Conservation (phyloP, 345 rosid species). For the Adansonia digitata region DNA sequence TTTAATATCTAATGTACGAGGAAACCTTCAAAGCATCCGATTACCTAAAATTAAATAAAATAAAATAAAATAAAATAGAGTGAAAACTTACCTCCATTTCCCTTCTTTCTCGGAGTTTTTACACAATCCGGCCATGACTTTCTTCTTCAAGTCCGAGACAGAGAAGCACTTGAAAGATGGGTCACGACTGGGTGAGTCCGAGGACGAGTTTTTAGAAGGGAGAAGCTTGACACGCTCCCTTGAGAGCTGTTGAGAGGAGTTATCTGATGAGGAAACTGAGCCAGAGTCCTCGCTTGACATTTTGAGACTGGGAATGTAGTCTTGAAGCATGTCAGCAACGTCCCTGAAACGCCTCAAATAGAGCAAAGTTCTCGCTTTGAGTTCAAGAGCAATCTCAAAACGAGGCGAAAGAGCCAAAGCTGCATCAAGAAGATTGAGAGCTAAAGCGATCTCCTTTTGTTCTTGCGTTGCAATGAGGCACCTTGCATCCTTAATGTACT, state of each 20-base stretch:
- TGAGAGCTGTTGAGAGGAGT: constrained; percentile 42
- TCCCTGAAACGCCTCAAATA: constrained; percentile 54
- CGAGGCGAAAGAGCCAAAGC: constrained; percentile 73
- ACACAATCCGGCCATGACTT: constrained; percentile 72
- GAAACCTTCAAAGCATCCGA: too few species aligned
- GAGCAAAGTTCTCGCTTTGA: constrained; percentile 63
- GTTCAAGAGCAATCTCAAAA: constrained; percentile 59
- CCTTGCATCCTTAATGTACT: constrained; percentile 69
- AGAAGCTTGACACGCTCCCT: constrained; percentile 56
- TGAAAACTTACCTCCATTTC: constrained; percentile 69
- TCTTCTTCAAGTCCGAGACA: constrained; percentile 79
- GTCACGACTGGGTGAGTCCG: constrained; percentile 34
- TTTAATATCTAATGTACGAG: background rate
- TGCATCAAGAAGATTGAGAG: constrained; percentile 68
- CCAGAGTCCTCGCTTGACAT: constrained; percentile 45
- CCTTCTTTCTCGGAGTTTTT: constrained; percentile 72
- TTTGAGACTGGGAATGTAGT: constrained; percentile 68
- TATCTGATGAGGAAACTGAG: constrained; percentile 46
- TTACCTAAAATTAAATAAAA: too few species aligned
- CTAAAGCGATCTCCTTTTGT: constrained; percentile 50
- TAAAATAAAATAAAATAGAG: background rate
- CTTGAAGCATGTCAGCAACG: constrained; percentile 77
- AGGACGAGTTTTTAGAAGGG: constrained; percentile 30
- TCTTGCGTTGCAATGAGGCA: constrained; percentile 61
- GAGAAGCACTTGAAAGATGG: constrained; percentile 80